These are phyloP conservation scores for Eragrostis nindensis DNA, from an alignment of 176 grass and related monocot species.

Conservation along the genomic window DNA sequence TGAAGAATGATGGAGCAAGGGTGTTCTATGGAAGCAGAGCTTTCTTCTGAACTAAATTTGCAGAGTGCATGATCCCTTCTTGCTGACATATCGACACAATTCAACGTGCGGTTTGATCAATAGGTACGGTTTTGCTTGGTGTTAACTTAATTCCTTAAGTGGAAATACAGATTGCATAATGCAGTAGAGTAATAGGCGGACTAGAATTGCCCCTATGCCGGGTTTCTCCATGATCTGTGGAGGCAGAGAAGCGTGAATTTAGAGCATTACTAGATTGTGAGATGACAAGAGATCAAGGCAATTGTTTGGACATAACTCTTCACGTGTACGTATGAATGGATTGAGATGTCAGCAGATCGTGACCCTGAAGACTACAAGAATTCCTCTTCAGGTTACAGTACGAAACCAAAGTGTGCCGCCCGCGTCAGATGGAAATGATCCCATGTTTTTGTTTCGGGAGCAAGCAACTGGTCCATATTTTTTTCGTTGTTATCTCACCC, in stretches of 20 bases:
- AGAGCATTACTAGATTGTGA: background rate
- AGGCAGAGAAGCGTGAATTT: background rate
- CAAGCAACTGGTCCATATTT: background rate
- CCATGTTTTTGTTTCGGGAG: constrained; percentile 13
- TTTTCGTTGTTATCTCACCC: background rate
- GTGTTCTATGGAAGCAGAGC: constrained; percentile 98
- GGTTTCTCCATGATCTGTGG: background rate
- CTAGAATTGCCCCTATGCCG: background rate
- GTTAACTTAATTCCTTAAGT: constrained; percentile 28
- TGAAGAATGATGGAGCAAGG: constrained; percentile 71
- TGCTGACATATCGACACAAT: background rate
- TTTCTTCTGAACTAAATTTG: constrained; percentile 70
- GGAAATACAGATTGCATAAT: background rate
- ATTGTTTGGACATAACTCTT: background rate
- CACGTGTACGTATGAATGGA: background rate
- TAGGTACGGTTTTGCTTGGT: constrained; percentile 27
- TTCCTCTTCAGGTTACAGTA: background rate
- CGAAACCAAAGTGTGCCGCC: background rate
- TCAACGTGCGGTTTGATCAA: background rate
- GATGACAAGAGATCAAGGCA: background rate
- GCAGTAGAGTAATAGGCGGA: background rate
- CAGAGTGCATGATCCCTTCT: constrained; percentile 13
- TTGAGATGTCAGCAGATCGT: background rate
- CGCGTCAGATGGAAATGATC: background rate
- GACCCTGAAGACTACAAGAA: background rate